Conservation (phyloP, 257 asterid species). For the Nemophila menziesii region DNA sequence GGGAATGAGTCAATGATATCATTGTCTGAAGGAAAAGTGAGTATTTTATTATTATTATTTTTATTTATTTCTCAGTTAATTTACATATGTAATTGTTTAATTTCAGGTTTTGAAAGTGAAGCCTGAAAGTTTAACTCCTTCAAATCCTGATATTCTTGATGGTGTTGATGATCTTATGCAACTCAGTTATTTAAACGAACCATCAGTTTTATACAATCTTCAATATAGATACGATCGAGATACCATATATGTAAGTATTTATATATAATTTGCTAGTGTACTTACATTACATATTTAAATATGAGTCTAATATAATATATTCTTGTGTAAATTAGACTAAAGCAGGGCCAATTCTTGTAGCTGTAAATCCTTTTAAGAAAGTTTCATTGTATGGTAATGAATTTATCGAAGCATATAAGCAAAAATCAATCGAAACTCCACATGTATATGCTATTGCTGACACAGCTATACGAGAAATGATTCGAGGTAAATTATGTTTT, state of each 20-base stretch:
- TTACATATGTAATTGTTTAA: neutral
- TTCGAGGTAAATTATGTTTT: conserved; percentile 54
- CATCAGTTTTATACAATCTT: conserved; percentile 89
- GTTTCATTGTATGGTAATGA: conserved; percentile 67
- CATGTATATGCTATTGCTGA: conserved; percentile 96
- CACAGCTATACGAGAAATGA: conserved; percentile 94
- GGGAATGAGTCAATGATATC: conserved; percentile 65
- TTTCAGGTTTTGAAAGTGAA: conserved; percentile 67
- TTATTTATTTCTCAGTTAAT: neutral
- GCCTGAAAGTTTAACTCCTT: conserved; percentile 52
- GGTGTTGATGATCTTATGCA: conserved; percentile 98
- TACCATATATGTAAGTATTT: conserved; percentile 76
- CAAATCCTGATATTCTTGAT: conserved; percentile 96
- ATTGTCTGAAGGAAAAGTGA: conserved; percentile 71
- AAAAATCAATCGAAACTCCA: conserved; percentile 60
- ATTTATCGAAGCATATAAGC: conserved; percentile 71
- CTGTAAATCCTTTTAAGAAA: conserved; percentile 87
- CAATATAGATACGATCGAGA: conserved; percentile 80
- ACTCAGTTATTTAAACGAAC: conserved; percentile 88
- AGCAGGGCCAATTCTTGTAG: conserved; percentile 98
- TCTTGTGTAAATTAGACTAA: conserved; percentile 51
- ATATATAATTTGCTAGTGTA: conserved; percentile 9
- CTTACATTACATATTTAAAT: conserved; percentile 9
- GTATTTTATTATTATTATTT: conserved; percentile 9
- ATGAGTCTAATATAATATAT: conserved; percentile 7